A percentile compares a stretch with the other conserved stretches of the same genome.
These are phyloP conservation scores for Sordaria brevicollis DNA, from an alignment of 495 filamentous ascomycete genomes.

Conservation along the genomic window DNA sequence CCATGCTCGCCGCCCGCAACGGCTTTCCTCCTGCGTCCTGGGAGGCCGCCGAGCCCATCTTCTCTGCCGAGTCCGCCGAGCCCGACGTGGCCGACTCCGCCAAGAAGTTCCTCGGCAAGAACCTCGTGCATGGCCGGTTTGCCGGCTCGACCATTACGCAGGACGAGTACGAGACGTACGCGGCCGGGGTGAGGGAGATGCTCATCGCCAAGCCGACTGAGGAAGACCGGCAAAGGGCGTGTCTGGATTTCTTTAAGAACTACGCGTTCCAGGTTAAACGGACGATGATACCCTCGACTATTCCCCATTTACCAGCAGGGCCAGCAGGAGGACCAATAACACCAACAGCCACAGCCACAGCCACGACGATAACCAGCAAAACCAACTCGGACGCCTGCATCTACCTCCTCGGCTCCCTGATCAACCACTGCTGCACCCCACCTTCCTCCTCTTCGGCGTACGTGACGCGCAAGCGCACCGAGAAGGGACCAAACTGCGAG, in stretches of 20 bases:
- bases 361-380: background rate
- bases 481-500: constrained; percentile 15
- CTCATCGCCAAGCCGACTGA: background rate
- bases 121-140: constrained; percentile 11
- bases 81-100: background rate
- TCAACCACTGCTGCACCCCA: constrained; percentile 25
- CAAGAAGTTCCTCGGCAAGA: constrained; percentile 3
- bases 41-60: background rate
- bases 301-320: background rate
- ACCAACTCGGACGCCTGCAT: constrained; percentile 8
- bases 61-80: background rate
- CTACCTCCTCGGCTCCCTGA: constrained; percentile 21
- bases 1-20: constrained; percentile 4
- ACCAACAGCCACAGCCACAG: background rate
- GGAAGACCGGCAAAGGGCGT: background rate
- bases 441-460: background rate
- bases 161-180: constrained; percentile 13
- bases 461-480: background rate
- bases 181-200: background rate
- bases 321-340: background rate
- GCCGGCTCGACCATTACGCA: constrained; percentile 4
- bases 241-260: constrained; percentile 15
- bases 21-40: background rate
- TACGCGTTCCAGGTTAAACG: constrained; percentile 16
- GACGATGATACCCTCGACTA: no score